Conservation (phyloP, 2,329 filamentous ascomycete species). For the Aspergillus arachidicola region DNA sequence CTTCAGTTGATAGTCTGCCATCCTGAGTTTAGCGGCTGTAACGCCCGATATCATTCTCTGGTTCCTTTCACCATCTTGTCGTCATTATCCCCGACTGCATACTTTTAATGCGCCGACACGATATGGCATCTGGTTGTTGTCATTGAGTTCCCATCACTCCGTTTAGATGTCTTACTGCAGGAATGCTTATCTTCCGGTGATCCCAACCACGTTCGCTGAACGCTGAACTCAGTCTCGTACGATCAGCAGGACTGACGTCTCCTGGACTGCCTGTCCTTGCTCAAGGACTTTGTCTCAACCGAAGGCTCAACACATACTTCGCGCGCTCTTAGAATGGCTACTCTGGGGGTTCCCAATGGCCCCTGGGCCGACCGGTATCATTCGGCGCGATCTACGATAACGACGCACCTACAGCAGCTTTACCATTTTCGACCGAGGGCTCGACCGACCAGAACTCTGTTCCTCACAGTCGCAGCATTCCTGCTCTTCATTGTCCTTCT, state of each 20-base stretch:
- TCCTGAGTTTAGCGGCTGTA: background rate
- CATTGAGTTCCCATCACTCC: constrained; percentile 9
- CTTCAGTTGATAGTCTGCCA: background rate
- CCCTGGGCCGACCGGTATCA: constrained; percentile 30
- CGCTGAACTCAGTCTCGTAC: constrained; percentile 8
- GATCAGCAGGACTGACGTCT: background rate
- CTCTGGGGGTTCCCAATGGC: constrained; percentile 25
- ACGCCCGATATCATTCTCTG: background rate
- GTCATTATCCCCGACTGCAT: constrained; percentile 13
- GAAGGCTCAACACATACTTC: constrained; percentile 6
- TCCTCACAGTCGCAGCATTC: constrained; percentile 21
- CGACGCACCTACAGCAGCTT: constrained; percentile 27
- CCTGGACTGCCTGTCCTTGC: background rate
- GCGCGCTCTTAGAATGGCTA: constrained; percentile 27
- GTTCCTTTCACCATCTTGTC: constrained; percentile 5
- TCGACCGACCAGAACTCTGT: constrained; percentile 28
- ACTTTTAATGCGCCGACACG: constrained; percentile 1
- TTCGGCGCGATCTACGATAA: constrained; percentile 20
- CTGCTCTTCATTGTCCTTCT: constrained; percentile 29
- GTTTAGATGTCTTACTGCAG: constrained; percentile 9
- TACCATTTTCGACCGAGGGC: constrained; percentile 31
- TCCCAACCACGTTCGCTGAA: background rate
- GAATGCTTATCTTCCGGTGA: constrained; percentile 17
- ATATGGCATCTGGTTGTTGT: constrained; percentile 12
- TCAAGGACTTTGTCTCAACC: background rate